These are phyloP conservation scores for Alternaria sp. DNA, from an alignment of 2,329 filamentous ascomycete species.

Conservation along the genomic window DNA sequence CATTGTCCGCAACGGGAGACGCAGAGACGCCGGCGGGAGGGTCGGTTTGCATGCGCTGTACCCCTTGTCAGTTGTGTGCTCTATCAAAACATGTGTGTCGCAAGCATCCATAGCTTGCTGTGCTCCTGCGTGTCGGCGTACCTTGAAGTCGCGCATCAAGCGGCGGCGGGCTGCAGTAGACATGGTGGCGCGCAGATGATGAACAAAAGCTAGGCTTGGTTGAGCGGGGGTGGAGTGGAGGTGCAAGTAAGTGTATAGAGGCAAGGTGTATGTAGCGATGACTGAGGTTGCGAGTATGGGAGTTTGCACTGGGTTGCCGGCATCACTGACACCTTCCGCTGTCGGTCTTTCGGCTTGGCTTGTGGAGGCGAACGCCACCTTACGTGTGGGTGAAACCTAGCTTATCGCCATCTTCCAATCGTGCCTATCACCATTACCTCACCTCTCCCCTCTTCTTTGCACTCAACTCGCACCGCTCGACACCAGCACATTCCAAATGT, in stretches of 20 bases:
- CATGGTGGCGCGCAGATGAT: constrained; percentile 59
- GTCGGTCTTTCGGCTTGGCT: constrained; percentile 9
- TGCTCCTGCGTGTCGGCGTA: constrained; percentile 55
- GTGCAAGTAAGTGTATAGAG: background rate
- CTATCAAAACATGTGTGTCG: background rate
- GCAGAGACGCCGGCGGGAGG: constrained; percentile 96
- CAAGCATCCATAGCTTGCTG: constrained; percentile 10
- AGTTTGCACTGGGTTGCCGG: constrained; percentile 20
- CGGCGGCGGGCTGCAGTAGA: constrained; percentile 94
- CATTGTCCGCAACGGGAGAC: constrained; percentile 93
- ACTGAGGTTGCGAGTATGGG: constrained; percentile 2
- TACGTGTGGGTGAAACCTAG: constrained; percentile 20
- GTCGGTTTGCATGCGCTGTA: constrained; percentile 97
- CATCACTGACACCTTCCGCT: constrained; percentile 17
- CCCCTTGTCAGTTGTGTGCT: constrained; percentile 20
- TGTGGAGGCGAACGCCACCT: constrained; percentile 27
- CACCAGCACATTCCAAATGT: background rate
- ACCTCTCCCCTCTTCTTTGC: background rate
- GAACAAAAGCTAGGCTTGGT: background rate
- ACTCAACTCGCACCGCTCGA: background rate
- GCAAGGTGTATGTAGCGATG: constrained; percentile 8
- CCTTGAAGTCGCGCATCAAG: constrained; percentile 99
- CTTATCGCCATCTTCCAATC: constrained; percentile 14
- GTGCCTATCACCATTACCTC: constrained; percentile 2
- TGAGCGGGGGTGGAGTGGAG: background rate